A percentile compares a stretch with the other conserved stretches of the same genome.
These are phyloP conservation scores for Drechslerella dactyloides DNA, from an alignment of 2,329 filamentous ascomycete species.

Conservation along the genomic window DNA sequence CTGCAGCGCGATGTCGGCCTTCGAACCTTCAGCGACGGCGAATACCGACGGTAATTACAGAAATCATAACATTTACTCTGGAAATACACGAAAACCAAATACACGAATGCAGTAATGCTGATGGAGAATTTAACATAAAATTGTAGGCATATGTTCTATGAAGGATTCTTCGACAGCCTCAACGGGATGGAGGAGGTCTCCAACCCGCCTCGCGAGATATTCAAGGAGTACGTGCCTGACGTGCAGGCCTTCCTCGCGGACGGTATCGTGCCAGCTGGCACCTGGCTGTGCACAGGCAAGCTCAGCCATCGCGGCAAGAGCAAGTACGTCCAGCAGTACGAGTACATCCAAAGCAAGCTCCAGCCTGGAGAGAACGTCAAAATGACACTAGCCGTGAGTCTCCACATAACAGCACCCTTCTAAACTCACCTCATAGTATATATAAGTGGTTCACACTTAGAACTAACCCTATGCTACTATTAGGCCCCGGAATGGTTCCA, in stretches of 20 bases:
- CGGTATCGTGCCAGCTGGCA: conserved; percentile 65
- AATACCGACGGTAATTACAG: conserved; percentile 64
- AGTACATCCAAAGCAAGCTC: conserved; percentile 67
- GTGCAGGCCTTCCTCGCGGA: conserved; percentile 69
- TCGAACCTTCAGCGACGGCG: conserved; percentile 71
- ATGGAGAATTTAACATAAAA: no score
- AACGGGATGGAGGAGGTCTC: conserved; percentile 50
- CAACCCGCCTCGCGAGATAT: conserved; percentile 48
- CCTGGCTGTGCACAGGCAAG: conserved; percentile 66
- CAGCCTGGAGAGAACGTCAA: conserved; percentile 71
- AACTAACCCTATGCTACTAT: not conserved
- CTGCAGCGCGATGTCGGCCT: conserved; percentile 70
- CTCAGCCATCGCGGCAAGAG: conserved; percentile 58
- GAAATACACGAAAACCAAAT: no score
- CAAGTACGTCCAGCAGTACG: conserved; percentile 66
- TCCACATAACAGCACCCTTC: not conserved
- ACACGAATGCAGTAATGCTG: no score
- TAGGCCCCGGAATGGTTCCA: conserved; percentile 48
- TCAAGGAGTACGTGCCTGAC: conserved; percentile 65
- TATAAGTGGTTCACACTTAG: not conserved
- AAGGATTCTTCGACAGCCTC: conserved; percentile 53
- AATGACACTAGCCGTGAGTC: conserved; percentile 66
- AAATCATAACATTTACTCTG: conserved; percentile 2
- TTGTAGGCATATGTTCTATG: conserved; percentile 53
- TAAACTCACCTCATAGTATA: not conserved